Base-by-base conservation (phyloP, 2,329 filamentous ascomycete genomes). In the Aureobasidium subglaciale region DNA sequence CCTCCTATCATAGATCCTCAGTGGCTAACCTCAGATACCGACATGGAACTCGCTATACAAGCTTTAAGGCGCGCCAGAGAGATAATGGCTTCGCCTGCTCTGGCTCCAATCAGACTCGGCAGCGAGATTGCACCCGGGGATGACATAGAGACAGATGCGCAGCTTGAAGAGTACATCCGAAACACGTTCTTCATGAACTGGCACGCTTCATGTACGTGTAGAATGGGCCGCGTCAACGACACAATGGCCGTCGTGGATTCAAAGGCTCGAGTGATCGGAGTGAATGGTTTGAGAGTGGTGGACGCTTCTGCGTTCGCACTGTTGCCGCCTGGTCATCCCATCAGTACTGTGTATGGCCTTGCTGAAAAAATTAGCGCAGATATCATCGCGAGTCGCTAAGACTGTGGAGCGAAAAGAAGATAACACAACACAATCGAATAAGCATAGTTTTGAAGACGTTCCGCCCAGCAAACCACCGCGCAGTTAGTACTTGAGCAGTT, bases 341-440 rank as follows among this genome's bases (percentile, higher is more conserved):
- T 66, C 59, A 25, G 56, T 10, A 55, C 57, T 5, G 57, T 64
- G 11, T 68, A 69, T 60, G 66, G 64, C 4, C 63, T 71, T 32
- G 69, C 65, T 4, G 69, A 71, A 58, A 70, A 69, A 59, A 68
- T 63, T 3, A 67, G 67, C 4, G 67, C 16, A n/a, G 48, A 53
- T 53, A 22, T 53, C 11, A 13, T 30, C 13, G 29, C 29, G 8
- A 30, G 13, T 30, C 29, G 29, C 13, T 30, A 13, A 30, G 29
- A 30, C n/a, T n/a, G n/a, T n/a, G n/a, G n/a, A n/a, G n/a, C n/a
- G n/a, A n/a, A n/a, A n/a, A n/a, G n/a, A n/a, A n/a, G n/a, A n/a
- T n/a, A n/a, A n/a, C n/a, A n/a, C n/a, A n/a, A n/a, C n/a, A n/a
- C n/a, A n/a, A n/a, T n/a, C n/a, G n/a, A n/a, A n/a, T n/a, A n/a